Conservation (phyloP, 805 yeast species). For the Candida pseudofarinosa region DNA sequence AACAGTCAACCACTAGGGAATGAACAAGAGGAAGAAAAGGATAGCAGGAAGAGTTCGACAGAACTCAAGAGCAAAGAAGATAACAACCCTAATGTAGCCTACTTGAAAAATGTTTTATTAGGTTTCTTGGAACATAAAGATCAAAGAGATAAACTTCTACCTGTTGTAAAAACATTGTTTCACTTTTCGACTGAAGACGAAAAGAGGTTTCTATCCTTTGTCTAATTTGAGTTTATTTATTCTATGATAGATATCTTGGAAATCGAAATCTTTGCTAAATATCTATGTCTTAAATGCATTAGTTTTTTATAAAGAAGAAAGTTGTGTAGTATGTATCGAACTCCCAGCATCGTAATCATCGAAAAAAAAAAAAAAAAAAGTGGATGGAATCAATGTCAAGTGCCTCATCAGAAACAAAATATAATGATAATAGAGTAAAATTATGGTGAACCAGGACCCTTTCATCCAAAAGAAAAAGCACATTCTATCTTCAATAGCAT, state of each 20-base stretch:
- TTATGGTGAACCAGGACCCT: constrained; percentile 39
- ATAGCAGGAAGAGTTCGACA: constrained; percentile 7
- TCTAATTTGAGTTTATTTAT: too few species aligned
- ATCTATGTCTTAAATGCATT: too few species aligned
- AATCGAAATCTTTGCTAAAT: too few species aligned
- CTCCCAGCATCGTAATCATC: too few species aligned
- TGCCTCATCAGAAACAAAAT: too few species aligned
- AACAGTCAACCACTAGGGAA: constrained; percentile 4
- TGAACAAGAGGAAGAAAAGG: constrained; percentile 3
- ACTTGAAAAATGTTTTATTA: constrained; percentile 81
- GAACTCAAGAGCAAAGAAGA: constrained; percentile 11
- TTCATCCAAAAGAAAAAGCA: constrained; percentile 63
- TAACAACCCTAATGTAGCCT: constrained; percentile 45
- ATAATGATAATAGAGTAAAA: not conserved
- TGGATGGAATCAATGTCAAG: not conserved
- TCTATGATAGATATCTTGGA: too few species aligned
- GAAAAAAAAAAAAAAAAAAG: not conserved
- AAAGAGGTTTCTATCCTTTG: constrained; percentile 49
- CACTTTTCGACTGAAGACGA: constrained; percentile 70
- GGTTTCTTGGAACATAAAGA: constrained; percentile 91
- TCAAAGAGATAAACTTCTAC: constrained; percentile 80
- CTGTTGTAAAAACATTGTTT: constrained; percentile 76
- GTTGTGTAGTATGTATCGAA: too few species aligned
- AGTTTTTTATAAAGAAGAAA: too few species aligned
- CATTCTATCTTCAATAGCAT: constrained; percentile 50